Evolutionary conservation across 495 filamentous ascomycete genomes (phyloP).

Genomic region (Annulohypoxylon moriforme): DNA sequence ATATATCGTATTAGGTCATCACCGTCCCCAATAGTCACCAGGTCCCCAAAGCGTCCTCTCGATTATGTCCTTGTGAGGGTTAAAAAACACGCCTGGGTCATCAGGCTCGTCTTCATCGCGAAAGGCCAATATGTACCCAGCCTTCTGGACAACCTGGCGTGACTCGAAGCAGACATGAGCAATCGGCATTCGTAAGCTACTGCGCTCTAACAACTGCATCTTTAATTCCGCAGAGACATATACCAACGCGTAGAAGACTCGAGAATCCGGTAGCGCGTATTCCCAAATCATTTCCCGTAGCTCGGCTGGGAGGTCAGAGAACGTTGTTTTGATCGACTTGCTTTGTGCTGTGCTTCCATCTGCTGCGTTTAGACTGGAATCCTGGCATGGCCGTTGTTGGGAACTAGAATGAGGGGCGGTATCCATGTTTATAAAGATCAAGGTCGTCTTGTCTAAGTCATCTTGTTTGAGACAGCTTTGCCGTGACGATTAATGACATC

Average conservation of each 20-base stretch:
- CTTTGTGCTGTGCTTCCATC: neutral
- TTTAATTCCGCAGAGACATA: slow-evolving; percentile 37
- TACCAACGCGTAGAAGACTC: slow-evolving; percentile 45
- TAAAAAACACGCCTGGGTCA: slow-evolving; percentile 47
- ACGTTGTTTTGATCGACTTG: slow-evolving; percentile 24
- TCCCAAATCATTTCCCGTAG: slow-evolving; percentile 51
- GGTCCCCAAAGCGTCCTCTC: slow-evolving; percentile 43
- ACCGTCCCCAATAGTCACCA: slow-evolving; percentile 33
- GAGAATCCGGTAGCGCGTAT: slow-evolving; percentile 42
- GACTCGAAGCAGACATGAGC: slow-evolving; percentile 47
- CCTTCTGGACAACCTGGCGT: slow-evolving; percentile 38
- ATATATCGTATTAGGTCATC: neutral
- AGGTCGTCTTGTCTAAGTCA: neutral
- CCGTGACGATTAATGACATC: neutral
- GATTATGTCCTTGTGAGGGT: slow-evolving; percentile 40
- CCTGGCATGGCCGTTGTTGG: neutral
- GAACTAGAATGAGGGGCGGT: neutral
- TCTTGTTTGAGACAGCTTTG: neutral
- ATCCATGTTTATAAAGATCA: neutral
- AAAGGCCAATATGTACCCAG: slow-evolving; percentile 42
- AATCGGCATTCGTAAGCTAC: slow-evolving; percentile 36
- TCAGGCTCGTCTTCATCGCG: slow-evolving; percentile 33
- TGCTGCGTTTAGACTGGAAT: neutral
- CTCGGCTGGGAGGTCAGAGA: slow-evolving; percentile 46
- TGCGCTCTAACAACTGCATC: slow-evolving; percentile 41